phyloP scores from a whole-genome alignment of 1,284 basidiomycete genomes.

The Wolfiporia cocos region DNA sequence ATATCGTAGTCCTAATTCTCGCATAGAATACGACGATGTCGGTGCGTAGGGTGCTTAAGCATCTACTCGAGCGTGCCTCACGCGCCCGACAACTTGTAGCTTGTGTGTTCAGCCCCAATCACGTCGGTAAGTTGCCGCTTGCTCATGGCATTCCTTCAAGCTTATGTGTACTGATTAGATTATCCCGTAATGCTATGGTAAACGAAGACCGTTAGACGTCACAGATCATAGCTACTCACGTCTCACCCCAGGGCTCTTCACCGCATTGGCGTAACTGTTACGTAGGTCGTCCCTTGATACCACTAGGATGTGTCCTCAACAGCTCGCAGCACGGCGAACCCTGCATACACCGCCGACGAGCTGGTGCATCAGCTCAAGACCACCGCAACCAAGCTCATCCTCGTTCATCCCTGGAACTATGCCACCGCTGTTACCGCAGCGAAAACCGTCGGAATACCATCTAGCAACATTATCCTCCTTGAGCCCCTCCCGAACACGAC shows the following conservation, averaged over 20 bases:
- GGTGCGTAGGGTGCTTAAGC: constrained; percentile 33
- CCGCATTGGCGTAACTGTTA: constrained; percentile 60
- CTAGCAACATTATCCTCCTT: constrained; percentile 50
- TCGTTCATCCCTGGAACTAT: constrained; percentile 50
- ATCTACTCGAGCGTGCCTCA: constrained; percentile 10
- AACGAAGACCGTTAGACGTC: constrained; percentile 24
- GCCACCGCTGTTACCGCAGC: constrained; percentile 46
- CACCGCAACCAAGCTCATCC: constrained; percentile 53
- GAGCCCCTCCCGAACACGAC: constrained; percentile 21
- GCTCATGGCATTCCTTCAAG: background rate
- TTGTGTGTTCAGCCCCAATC: constrained; percentile 63
- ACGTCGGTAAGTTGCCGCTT: constrained; percentile 50
- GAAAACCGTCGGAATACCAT: constrained; percentile 42
- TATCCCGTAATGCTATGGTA: constrained; percentile 64
- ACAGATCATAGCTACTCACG: constrained; percentile 37
- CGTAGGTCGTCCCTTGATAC: constrained; percentile 27
- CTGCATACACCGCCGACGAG: constrained; percentile 61
- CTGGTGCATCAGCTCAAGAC: constrained; percentile 55
- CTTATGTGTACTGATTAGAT: constrained; percentile 34
- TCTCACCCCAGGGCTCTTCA: constrained; percentile 50
- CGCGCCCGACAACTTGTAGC: constrained; percentile 26
- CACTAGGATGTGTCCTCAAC: constrained; percentile 5
- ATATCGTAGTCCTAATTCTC: background rate
- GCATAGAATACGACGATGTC: constrained; percentile 35
- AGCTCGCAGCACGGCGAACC: constrained; percentile 51